Conservation (phyloP, 176 grass and related monocot species). For the Dactylis glomerata region DNA sequence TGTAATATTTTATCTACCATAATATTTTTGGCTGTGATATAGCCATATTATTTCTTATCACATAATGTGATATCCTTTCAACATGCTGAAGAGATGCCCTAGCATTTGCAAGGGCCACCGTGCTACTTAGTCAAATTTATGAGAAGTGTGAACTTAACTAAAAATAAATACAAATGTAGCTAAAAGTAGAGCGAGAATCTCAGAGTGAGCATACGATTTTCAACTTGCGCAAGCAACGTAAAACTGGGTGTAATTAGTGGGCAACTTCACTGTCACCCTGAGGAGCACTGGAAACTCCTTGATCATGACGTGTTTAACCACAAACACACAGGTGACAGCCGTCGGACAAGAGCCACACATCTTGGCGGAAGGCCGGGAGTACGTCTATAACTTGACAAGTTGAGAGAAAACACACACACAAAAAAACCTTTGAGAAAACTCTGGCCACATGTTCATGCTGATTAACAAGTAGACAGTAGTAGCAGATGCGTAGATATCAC, state of each 20-base stretch:
- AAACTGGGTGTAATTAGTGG: not conserved
- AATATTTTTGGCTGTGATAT: no score
- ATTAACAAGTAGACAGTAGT: not conserved
- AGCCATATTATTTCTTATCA: no score
- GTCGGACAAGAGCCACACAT: not conserved
- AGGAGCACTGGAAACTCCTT: not conserved
- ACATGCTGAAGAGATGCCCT: no score
- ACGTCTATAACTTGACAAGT: not conserved
- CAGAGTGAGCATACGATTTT: not conserved
- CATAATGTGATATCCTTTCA: no score
- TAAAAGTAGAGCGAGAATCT: not conserved
- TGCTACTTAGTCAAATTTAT: no score
- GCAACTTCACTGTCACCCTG: not conserved
- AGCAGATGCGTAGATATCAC: slow-evolving; percentile 22
- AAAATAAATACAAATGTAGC: not conserved
- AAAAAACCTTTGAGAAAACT: not conserved
- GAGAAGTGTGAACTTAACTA: not conserved
- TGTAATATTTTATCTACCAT: no score
- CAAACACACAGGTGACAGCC: not conserved
- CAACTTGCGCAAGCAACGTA: not conserved
- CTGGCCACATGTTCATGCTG: not conserved
- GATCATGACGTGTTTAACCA: not conserved
- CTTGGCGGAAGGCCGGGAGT: not conserved
- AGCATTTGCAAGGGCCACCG: no score
- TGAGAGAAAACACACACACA: not conserved